A percentile compares a stretch with the other conserved stretches of the same genome.
phyloP scores from a whole-genome alignment of 495 filamentous ascomycete genomes.

The Viridothelium virens region DNA sequence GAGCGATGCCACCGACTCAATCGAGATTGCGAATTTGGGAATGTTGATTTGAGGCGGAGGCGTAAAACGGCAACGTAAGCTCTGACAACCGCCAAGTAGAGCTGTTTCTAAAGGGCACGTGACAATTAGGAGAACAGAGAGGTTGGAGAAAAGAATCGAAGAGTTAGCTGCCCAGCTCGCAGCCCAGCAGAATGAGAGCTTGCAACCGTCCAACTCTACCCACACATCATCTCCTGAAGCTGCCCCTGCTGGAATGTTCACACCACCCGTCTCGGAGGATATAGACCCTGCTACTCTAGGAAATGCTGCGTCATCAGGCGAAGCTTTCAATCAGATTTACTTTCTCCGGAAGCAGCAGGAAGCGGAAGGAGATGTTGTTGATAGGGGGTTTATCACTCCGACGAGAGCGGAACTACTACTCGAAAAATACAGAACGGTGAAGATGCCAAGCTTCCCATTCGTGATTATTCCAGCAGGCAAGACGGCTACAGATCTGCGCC shows the following conservation, averaged over 20 bases:
- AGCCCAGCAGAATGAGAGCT: not conserved
- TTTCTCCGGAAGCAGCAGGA: not conserved
- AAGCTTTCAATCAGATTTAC: not conserved
- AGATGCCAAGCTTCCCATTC: constrained; percentile 37
- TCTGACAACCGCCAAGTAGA: not conserved
- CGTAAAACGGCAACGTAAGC: constrained; percentile 3
- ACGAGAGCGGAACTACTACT: not conserved
- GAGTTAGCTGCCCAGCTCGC: not conserved
- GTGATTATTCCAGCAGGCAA: constrained; percentile 28
- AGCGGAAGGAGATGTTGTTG: not conserved
- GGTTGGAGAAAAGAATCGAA: constrained; percentile 6
- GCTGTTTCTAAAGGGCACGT: not conserved
- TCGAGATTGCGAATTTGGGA: constrained; percentile 5
- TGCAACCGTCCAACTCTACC: not conserved
- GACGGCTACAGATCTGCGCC: constrained; percentile 30
- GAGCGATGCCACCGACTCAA: constrained; percentile 6
- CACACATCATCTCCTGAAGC: not conserved
- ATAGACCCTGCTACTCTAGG: not conserved
- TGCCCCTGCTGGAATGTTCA: not conserved
- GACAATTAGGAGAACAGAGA: not conserved
- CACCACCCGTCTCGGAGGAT: constrained; percentile 1
- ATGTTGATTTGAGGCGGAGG: constrained; percentile 7
- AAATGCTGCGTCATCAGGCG: not conserved
- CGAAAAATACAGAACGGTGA: not conserved
- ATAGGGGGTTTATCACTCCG: not conserved